Conservation (phyloP, 345 rosid species). For the Eutrema heterophyllum region DNA sequence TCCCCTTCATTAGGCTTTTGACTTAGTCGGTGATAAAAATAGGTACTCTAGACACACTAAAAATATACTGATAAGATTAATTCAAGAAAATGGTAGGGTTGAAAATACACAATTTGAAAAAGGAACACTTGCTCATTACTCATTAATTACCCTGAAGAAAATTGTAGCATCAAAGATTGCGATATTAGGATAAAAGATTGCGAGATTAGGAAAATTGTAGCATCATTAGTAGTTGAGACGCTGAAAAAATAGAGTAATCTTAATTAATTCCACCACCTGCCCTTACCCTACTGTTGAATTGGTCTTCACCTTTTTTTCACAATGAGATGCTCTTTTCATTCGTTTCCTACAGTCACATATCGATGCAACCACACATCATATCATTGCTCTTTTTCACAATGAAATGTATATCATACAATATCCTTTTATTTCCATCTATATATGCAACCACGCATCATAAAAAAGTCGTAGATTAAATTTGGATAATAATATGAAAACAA, state of each 20-base stretch:
- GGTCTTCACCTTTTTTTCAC: background rate
- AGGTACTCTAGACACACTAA: no score
- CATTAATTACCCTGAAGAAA: constrained; percentile 16
- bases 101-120: constrained; percentile 18
- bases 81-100: constrained; percentile 23
- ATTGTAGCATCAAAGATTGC: constrained; percentile 1
- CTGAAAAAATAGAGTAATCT: constrained; percentile 5
- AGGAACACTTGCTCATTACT: constrained; percentile 5
- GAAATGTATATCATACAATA: no score
- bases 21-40: no score
- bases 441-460: background rate
- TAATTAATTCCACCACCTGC: background rate
- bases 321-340: background rate
- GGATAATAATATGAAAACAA: background rate
- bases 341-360: no score
- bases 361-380: no score
- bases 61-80: background rate
- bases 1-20: no score
- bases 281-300: background rate
- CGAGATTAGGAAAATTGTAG: no score
- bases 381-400: no score
- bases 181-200: background rate
- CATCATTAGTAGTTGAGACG: constrained; percentile 18
- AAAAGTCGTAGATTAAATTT: background rate
- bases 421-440: no score